phyloP scores from a whole-genome alignment of 1,284 basidiomycete species.

The Trichosporon sp. region DNA sequence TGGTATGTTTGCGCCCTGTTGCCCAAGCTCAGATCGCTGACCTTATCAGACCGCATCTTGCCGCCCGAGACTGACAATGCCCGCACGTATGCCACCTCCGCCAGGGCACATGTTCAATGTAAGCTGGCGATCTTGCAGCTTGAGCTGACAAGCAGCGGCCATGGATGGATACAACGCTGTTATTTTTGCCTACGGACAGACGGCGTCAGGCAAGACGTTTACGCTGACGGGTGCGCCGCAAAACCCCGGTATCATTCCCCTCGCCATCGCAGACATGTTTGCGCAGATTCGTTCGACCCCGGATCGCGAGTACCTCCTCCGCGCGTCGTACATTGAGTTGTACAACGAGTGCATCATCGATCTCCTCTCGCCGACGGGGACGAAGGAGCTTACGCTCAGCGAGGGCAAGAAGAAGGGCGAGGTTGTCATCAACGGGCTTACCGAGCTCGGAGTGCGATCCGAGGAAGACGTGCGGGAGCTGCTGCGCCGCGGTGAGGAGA shows the following conservation, averaged over 20 bases:
- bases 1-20: constrained; percentile 44
- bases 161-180: constrained; percentile 97
- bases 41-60: constrained; percentile 38
- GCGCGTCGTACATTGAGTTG: constrained; percentile 92
- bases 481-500: constrained; percentile 75
- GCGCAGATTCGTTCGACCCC: constrained; percentile 48
- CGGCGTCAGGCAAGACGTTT: constrained; percentile 77
- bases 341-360: constrained; percentile 91
- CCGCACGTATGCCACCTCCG: constrained; percentile 75
- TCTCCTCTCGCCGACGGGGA: constrained; percentile 35
- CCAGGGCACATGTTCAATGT: constrained; percentile 71
- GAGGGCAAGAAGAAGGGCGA: constrained; percentile 48
- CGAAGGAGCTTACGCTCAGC: constrained; percentile 39
- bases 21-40: constrained; percentile 50
- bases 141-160: constrained; percentile 54
- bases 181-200: constrained; percentile 79
- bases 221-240: constrained; percentile 74
- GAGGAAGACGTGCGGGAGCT: constrained; percentile 79
- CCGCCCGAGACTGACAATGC: constrained; percentile 64
- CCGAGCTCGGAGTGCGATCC: constrained; percentile 69
- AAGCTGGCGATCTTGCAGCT: too few species aligned
- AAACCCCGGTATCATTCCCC: constrained; percentile 90
- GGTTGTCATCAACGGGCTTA: constrained; percentile 46
- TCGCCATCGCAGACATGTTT: constrained; percentile 63
- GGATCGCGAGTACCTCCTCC: constrained; percentile 78